phyloP scores from a whole-genome alignment of 352 stramenopile genomes.

The Pythium phragmitis region DNA sequence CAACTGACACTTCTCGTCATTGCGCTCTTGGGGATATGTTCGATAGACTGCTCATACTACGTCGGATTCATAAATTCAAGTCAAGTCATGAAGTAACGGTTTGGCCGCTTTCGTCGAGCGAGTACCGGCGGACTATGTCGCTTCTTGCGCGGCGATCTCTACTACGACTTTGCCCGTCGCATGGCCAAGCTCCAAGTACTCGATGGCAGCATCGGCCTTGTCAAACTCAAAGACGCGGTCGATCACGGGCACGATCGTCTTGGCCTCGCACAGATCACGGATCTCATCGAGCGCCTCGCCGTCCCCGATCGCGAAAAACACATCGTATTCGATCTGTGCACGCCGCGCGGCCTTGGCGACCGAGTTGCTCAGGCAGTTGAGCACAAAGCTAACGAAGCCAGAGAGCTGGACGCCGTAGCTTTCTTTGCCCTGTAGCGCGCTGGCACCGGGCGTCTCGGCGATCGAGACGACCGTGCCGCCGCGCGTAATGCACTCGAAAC shows the following conservation, averaged over 20 bases:
- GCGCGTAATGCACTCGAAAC: constrained; percentile 61
- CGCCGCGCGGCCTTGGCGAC: constrained; percentile 48
- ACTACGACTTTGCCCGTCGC: constrained; percentile 69
- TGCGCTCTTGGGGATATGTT: too few species aligned
- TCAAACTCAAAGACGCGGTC: constrained; percentile 74
- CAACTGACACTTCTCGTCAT: too few species aligned
- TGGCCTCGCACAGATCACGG: constrained; percentile 40
- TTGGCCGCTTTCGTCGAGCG: too few species aligned
- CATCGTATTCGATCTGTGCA: constrained; percentile 56
- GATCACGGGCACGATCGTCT: constrained; percentile 49
- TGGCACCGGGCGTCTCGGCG: constrained; percentile 47
- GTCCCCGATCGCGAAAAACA: constrained; percentile 45
- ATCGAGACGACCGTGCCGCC: constrained; percentile 62
- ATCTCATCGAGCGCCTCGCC: constrained; percentile 54
- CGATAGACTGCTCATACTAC: too few species aligned
- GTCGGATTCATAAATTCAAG: too few species aligned
- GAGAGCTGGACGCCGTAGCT: constrained; percentile 41
- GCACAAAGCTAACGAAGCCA: constrained; percentile 41
- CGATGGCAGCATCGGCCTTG: constrained; percentile 56
- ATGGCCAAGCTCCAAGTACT: constrained; percentile 63
- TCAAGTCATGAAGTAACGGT: too few species aligned
- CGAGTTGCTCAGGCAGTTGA: constrained; percentile 65
- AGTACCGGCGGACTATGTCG: not conserved
- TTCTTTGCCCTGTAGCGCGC: constrained; percentile 34
- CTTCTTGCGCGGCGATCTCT: constrained; percentile 17